phyloP scores from a whole-genome alignment of 768 basidiomycete species.

The Astraeus odoratus region DNA sequence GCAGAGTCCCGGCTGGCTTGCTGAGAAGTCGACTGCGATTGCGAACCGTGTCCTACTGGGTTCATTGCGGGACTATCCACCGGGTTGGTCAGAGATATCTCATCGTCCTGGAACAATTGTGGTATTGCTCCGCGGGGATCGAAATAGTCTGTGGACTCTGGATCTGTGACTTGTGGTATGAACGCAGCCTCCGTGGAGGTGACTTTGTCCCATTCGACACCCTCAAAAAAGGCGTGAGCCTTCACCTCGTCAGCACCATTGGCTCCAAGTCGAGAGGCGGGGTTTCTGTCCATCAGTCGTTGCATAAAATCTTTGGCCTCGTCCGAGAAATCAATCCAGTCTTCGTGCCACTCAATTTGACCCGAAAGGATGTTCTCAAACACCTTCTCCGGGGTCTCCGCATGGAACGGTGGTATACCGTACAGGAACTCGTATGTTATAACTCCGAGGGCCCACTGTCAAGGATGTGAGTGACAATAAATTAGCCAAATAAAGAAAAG shows the following conservation, averaged over 20 bases:
- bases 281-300: slow-evolving; percentile 75
- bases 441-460: slow-evolving; percentile 95
- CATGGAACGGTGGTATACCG: slow-evolving; percentile 96
- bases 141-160: slow-evolving; percentile 99
- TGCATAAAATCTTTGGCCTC: slow-evolving; percentile 91
- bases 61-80: slow-evolving; percentile 37
- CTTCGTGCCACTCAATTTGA: slow-evolving; percentile 93
- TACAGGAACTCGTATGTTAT: slow-evolving; percentile 98
- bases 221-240: slow-evolving; percentile 82
- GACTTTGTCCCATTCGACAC: slow-evolving; percentile 91
- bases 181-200: slow-evolving; percentile 87
- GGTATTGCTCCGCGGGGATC: slow-evolving; percentile 91
- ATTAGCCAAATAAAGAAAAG: slow-evolving; percentile 6
- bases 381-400: slow-evolving; percentile 93
- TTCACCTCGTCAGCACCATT: slow-evolving; percentile 91
- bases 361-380: slow-evolving; percentile 98
- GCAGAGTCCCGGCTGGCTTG: slow-evolving; percentile 35
- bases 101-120: slow-evolving; percentile 89
- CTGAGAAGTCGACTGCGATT: slow-evolving; percentile 12
- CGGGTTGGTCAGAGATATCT: slow-evolving; percentile 47
- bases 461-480: slow-evolving; percentile 9
- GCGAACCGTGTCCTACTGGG: slow-evolving; percentile 12
- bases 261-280: slow-evolving; percentile 71
- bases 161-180: slow-evolving; percentile 91
- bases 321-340: slow-evolving; percentile 78